A percentile compares a stretch with the other conserved stretches of the same genome.
phyloP scores from a whole-genome alignment of 1,284 basidiomycete genomes.

The Puccinia hordei region DNA sequence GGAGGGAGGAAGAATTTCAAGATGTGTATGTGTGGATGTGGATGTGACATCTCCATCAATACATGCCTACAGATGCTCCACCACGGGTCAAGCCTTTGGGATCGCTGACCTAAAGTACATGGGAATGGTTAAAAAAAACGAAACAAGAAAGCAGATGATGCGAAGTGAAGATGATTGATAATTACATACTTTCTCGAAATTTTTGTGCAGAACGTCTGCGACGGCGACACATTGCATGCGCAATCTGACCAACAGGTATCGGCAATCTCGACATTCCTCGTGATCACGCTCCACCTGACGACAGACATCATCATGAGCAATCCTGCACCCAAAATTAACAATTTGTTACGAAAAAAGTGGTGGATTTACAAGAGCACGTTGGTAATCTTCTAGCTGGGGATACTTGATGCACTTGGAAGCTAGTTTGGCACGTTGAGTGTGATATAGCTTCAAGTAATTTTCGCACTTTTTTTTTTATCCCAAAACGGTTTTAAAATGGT shows the following conservation, averaged over 20 bases:
- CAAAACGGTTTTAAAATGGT: background rate
- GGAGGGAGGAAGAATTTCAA: too few species aligned
- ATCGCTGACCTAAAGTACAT: constrained; percentile 38
- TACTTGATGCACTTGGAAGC: constrained; percentile 50
- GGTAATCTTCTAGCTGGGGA: constrained; percentile 49
- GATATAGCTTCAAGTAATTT: constrained; percentile 48
- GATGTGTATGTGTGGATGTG: too few species aligned
- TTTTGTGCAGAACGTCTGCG: constrained; percentile 47
- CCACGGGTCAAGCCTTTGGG: constrained; percentile 49
- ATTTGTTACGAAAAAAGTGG: background rate
- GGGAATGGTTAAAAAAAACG: background rate
- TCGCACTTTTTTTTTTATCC: constrained; percentile 15
- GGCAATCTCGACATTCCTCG: constrained; percentile 48
- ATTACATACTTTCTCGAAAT: constrained; percentile 40
- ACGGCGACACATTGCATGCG: constrained; percentile 49
- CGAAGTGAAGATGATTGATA: background rate
- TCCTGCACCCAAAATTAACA: background rate
- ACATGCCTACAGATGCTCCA: constrained; percentile 48
- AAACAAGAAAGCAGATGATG: background rate
- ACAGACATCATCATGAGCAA: background rate
- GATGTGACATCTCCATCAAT: background rate
- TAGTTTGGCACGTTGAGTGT: constrained; percentile 49
- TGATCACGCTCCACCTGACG: constrained; percentile 46
- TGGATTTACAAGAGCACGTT: constrained; percentile 37
- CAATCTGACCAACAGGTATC: constrained; percentile 35